Evolutionary conservation across 2,329 filamentous ascomycete genomes (phyloP).

Genomic region (Erysiphe neolycopersici): DNA sequence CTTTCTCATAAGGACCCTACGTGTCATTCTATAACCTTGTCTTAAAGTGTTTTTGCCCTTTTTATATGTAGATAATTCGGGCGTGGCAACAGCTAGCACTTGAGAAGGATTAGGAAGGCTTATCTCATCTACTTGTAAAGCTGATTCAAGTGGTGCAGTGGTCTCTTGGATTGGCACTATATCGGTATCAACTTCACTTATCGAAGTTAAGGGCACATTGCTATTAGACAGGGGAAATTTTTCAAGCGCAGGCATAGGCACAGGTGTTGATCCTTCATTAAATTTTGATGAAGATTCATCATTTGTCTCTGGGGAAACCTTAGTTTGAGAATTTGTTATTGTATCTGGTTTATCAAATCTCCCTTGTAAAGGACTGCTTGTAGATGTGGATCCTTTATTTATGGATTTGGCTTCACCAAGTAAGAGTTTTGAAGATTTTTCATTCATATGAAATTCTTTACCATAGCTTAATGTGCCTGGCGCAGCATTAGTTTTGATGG

Average conservation of each 20-base stretch:
- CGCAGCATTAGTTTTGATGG: background rate
- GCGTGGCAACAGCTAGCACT: background rate
- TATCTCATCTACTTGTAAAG: background rate
- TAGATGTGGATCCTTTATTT: background rate
- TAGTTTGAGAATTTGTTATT: background rate
- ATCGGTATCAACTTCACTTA: background rate
- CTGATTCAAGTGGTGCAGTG: background rate
- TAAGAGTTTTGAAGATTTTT: background rate
- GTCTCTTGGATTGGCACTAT: background rate
- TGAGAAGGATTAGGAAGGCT: background rate
- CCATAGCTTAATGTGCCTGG: background rate
- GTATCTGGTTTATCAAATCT: background rate
- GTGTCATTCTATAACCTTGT: conserved; percentile 2
- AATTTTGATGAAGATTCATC: background rate
- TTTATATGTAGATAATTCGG: background rate
- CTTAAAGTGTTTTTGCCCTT: conserved; percentile 1
- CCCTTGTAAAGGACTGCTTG: background rate
- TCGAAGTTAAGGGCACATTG: background rate
- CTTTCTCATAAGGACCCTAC: conserved; percentile 4
- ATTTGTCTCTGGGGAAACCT: background rate
- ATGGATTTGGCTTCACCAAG: background rate
- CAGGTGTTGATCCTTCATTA: background rate
- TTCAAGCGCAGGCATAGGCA: background rate
- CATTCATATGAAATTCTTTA: background rate
- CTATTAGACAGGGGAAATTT: background rate